Evolutionary conservation across 2,329 filamentous ascomycete genomes (phyloP).

Genomic region (Fusarium sp.): DNA sequence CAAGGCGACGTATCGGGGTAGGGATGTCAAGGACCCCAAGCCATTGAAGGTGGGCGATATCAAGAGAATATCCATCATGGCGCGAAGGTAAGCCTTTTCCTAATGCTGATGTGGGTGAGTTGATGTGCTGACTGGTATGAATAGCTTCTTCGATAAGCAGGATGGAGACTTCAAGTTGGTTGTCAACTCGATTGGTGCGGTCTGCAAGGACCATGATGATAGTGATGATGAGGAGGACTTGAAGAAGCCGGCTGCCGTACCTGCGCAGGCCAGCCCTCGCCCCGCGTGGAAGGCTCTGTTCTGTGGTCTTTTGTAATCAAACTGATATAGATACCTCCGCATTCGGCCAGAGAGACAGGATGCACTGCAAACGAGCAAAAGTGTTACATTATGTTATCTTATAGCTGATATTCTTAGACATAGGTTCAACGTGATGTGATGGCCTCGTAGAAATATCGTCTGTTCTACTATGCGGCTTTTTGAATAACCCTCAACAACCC

Average conservation of each 20-base stretch:
- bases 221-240: conserved; percentile 42
- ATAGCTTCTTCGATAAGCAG: conserved; percentile 80
- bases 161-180: conserved; percentile 70
- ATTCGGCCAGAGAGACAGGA: not conserved
- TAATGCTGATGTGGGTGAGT: not conserved
- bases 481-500: not conserved
- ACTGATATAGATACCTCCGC: not conserved
- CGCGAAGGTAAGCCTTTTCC: conserved; percentile 72
- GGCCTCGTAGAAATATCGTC: not conserved
- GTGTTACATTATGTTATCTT: not conserved
- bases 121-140: conserved; percentile 44
- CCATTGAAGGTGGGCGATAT: conserved; percentile 70
- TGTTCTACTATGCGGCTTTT: not conserved
- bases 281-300: conserved; percentile 46
- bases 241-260: conserved; percentile 26
- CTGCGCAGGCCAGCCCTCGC: conserved; percentile 1
- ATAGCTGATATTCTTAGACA: not conserved
- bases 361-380: not conserved
- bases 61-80: conserved; percentile 80
- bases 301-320: conserved; percentile 44
- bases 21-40: conserved; percentile 68
- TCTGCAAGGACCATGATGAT: conserved; percentile 42
- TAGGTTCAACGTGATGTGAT: not conserved
- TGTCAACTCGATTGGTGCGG: conserved; percentile 48
- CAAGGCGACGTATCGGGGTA: conserved; percentile 79